Evolutionary conservation across 2,329 filamentous ascomycete species (phyloP).

Genomic region (Purpureocillium takamizusanense): DNA sequence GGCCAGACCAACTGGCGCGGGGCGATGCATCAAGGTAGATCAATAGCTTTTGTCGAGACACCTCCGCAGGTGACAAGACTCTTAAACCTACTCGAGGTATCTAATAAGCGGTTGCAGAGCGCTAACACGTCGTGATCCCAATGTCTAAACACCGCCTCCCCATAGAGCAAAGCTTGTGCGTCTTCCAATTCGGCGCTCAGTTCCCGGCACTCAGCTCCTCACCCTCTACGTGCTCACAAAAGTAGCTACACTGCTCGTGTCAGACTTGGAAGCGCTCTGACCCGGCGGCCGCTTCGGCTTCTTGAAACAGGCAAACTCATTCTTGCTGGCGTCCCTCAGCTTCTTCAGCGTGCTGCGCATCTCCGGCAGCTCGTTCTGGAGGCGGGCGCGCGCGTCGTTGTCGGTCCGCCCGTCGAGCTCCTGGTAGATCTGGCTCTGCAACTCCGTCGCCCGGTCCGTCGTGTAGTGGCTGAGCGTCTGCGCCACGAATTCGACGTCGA

Average conservation of each 20-base stretch:
- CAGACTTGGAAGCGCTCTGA: constrained; percentile 19
- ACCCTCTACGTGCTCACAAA: background rate
- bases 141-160: too few species aligned
- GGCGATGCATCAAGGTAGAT: too few species aligned
- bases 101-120: too few species aligned
- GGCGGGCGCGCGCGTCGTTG: constrained; percentile 66
- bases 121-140: too few species aligned
- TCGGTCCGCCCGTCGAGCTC: constrained; percentile 85
- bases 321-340: constrained; percentile 70
- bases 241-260: constrained; percentile 13
- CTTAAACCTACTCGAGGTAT: background rate
- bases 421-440: constrained; percentile 86
- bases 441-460: constrained; percentile 68
- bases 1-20: too few species aligned
- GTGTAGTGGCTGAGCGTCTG: constrained; percentile 89
- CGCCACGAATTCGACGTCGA: constrained; percentile 94
- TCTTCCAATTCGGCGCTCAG: too few species aligned
- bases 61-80: background rate
- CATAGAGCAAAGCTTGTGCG: too few species aligned
- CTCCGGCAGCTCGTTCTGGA: constrained; percentile 83
- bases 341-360: constrained; percentile 83
- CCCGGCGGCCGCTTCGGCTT: constrained; percentile 47
- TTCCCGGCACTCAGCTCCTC: too few species aligned
- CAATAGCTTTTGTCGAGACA: too few species aligned
- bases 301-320: constrained; percentile 80